phyloP scores from a whole-genome alignment of 306 rosid genomes.

The Luffa acutangula region DNA sequence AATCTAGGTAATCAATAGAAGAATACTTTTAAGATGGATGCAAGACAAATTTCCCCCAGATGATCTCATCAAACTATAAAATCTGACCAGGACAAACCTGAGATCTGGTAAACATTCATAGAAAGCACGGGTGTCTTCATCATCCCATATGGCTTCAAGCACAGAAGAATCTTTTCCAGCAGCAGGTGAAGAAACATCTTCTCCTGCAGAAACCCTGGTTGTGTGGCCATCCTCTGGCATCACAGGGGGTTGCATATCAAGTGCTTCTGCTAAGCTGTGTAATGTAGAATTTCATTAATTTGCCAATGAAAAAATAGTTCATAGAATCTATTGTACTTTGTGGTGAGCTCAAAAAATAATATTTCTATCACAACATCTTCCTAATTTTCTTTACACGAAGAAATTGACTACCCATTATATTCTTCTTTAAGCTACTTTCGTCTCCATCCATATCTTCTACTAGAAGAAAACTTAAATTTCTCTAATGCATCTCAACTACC shows the following conservation, averaged over 20 bases:
- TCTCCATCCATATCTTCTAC: not conserved
- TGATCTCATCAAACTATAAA: not conserved
- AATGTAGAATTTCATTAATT: conserved; percentile 15
- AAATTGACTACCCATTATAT: not conserved
- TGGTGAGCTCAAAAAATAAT: not conserved
- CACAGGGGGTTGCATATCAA: conserved; percentile 97
- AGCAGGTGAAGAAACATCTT: conserved; percentile 72
- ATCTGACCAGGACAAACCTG: conserved; percentile 48
- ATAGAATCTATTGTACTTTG: not conserved
- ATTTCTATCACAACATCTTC: not conserved
- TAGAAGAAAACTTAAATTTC: not conserved
- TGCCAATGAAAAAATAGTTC: not conserved
- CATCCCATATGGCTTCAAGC: conserved; percentile 90
- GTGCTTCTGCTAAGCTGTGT: conserved; percentile 91
- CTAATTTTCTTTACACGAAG: not conserved
- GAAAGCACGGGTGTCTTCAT: conserved; percentile 90
- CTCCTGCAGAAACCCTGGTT: conserved; percentile 85
- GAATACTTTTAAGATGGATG: not conserved
- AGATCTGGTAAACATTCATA: conserved; percentile 97
- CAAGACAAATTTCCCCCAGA: not conserved
- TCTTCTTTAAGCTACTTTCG: not conserved
- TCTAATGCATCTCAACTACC: not conserved
- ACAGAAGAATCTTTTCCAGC: conserved; percentile 78
- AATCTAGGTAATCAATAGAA: not conserved
- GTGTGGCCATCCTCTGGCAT: conserved; percentile 99